phyloP scores from a whole-genome alignment of 176 grass and related monocot genomes.

The Pharus latifolius region DNA sequence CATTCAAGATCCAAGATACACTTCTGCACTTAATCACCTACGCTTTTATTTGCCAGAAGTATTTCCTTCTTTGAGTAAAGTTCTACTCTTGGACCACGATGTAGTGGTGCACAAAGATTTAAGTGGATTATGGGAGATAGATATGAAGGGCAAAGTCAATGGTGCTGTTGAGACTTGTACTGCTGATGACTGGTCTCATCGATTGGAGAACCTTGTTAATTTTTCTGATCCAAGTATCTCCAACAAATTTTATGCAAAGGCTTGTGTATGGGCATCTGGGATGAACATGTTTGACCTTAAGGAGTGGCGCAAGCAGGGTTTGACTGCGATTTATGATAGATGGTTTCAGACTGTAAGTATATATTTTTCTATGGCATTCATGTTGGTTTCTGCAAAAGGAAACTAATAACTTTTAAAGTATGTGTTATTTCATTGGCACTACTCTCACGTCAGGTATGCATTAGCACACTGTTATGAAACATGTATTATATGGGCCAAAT shows the following conservation, averaged over 20 bases:
- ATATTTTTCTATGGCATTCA: not conserved
- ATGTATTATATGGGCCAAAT: not conserved
- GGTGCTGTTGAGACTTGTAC: constrained; percentile 52
- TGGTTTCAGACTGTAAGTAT: constrained; percentile 63
- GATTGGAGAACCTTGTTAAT: constrained; percentile 54
- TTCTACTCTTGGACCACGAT: constrained; percentile 92
- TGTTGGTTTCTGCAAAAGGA: not conserved
- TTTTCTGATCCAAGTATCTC: constrained; percentile 50
- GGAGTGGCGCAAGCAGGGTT: constrained; percentile 51
- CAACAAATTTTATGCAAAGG: constrained; percentile 43
- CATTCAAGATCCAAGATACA: constrained; percentile 49
- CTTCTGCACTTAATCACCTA: constrained; percentile 69
- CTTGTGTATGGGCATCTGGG: constrained; percentile 66
- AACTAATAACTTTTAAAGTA: not conserved
- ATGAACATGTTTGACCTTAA: constrained; percentile 84
- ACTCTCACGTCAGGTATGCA: not conserved
- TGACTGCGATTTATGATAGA: constrained; percentile 42
- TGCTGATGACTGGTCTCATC: constrained; percentile 17
- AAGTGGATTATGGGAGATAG: constrained; percentile 43
- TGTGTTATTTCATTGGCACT: not conserved
- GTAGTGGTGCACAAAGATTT: constrained; percentile 71
- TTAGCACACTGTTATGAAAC: too few relatives aligned
- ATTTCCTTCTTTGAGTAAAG: constrained; percentile 65
- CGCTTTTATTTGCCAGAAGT: constrained; percentile 90
- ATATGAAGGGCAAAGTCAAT: constrained; percentile 66